phyloP scores from a whole-genome alignment of 495 filamentous ascomycete genomes.

The Lineolata rhizophorae region DNA sequence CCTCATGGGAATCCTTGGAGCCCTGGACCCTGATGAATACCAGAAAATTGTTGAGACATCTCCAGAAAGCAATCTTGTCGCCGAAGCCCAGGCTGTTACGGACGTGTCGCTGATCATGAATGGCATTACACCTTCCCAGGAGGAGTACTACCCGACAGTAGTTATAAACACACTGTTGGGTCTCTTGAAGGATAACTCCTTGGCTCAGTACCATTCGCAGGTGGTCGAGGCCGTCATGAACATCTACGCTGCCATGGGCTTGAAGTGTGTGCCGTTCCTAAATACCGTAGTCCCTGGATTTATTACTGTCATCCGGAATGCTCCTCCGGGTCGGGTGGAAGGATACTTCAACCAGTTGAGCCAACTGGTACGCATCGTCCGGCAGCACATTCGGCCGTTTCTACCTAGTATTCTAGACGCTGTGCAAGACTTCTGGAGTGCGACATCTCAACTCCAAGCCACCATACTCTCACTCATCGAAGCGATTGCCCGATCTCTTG shows the following conservation, averaged over 20 bases:
- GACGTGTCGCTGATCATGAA: conserved; percentile 97
- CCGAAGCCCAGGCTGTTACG: conserved; percentile 47
- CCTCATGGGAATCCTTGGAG: conserved; percentile 86
- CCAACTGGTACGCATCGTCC: conserved; percentile 80
- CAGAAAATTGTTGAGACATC: conserved; percentile 31
- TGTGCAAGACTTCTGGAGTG: conserved; percentile 69
- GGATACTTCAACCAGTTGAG: conserved; percentile 94
- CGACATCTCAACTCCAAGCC: conserved; percentile 50
- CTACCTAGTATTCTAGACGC: conserved; percentile 64
- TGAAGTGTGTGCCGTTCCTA: conserved; percentile 89
- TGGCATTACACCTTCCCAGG: conserved; percentile 85
- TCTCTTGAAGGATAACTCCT: conserved; percentile 71
- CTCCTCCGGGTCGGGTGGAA: conserved; percentile 51
- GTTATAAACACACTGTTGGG: conserved; percentile 88
- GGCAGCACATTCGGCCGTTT: conserved; percentile 83
- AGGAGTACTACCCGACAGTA: conserved; percentile 96
- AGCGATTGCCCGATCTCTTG: conserved; percentile 74
- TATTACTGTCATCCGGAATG: conserved; percentile 60
- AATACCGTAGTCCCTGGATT: conserved; percentile 87
- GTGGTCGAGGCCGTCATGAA: conserved; percentile 99
- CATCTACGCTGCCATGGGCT: conserved; percentile 84
- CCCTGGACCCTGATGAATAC: conserved; percentile 88
- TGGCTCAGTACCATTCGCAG: conserved; percentile 71
- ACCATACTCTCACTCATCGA: conserved; percentile 85
- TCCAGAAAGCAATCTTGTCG: conserved; percentile 36